A percentile compares a stretch with the other conserved stretches of the same genome.
Evolutionary conservation across 768 basidiomycete genomes (phyloP).

Genomic region (Termitomyces sp.): DNA sequence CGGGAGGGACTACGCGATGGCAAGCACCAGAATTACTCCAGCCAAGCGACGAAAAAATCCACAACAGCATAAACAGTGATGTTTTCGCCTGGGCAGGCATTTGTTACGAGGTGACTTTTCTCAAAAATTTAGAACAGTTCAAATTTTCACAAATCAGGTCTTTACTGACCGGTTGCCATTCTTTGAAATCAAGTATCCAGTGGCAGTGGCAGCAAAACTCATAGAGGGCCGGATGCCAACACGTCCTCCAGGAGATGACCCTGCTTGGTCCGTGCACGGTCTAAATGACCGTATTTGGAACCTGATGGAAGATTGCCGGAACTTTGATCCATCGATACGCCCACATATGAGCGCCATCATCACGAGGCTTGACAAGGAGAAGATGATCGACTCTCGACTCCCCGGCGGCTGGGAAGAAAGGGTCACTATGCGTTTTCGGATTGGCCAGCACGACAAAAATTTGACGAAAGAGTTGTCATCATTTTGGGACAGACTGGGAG

Average conservation of each 20-base stretch:
- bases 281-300: conserved; percentile 3
- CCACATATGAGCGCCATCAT: conserved; percentile 3
- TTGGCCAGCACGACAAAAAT: not conserved
- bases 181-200: not conserved
- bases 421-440: conserved; percentile 3
- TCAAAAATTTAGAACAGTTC: not conserved
- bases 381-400: not conserved
- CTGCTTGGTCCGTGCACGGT: not conserved
- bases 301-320: conserved; percentile 7
- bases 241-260: not conserved
- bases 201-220: not conserved
- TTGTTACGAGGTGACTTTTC: conserved; percentile 8
- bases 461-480: not conserved
- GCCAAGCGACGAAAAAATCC: not conserved
- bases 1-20: conserved; percentile 6
- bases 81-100: conserved; percentile 10
- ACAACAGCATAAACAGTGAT: conserved; percentile 10
- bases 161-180: conserved; percentile 7
- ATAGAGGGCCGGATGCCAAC: not conserved
- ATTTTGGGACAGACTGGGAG: not conserved
- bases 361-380: not conserved
- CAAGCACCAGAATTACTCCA: conserved; percentile 10
- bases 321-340: not conserved
- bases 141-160: not conserved
- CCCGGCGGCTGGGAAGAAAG: conserved; percentile 1